A percentile compares a stretch with the other conserved stretches of the same genome.
Conservation (phyloP, 1,139 yeast genomes). For the Kodamaea suecica region DNA sequence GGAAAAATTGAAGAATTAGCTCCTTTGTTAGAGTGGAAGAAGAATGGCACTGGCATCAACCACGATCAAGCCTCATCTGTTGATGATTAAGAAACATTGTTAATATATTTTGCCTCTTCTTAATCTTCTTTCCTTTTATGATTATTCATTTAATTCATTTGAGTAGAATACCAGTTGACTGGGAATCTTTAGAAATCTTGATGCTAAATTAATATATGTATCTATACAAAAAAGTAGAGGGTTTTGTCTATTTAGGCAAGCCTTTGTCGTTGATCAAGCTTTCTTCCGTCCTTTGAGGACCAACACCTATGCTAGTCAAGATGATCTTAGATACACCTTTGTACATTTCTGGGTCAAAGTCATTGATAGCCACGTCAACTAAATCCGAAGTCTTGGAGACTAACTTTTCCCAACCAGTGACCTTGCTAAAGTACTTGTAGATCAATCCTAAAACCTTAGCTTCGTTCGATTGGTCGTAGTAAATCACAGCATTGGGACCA, state of each 20-base stretch:
- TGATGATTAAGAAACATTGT: too few species aligned
- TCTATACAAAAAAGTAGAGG: background rate
- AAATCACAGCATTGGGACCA: conserved; percentile 97
- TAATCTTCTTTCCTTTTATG: too few species aligned
- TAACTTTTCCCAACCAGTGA: conserved; percentile 69
- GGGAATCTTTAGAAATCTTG: conserved; percentile 1
- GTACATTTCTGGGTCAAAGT: conserved; percentile 50
- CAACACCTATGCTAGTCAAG: conserved; percentile 81
- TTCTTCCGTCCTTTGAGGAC: conserved; percentile 62
- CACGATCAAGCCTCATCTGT: too few species aligned
- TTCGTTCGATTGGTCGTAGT: conserved; percentile 77
- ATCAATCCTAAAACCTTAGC: conserved; percentile 58
- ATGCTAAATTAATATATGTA: conserved; percentile 1
- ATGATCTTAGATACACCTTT: conserved; percentile 79
- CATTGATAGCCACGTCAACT: conserved; percentile 37
- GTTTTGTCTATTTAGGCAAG: conserved; percentile 21
- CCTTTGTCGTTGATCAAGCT: conserved; percentile 50
- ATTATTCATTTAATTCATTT: too few species aligned
- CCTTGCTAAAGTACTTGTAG: conserved; percentile 50
- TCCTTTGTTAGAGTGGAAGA: conserved; percentile 68
- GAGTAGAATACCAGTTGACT: background rate
- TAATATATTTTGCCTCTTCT: background rate
- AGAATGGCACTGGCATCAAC: conserved; percentile 8
- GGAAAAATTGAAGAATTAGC: conserved; percentile 69
- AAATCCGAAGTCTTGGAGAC: conserved; percentile 25